Base-by-base conservation (phyloP, 805 yeast genomes). In the Yarrowia yakushimensis region DNA sequence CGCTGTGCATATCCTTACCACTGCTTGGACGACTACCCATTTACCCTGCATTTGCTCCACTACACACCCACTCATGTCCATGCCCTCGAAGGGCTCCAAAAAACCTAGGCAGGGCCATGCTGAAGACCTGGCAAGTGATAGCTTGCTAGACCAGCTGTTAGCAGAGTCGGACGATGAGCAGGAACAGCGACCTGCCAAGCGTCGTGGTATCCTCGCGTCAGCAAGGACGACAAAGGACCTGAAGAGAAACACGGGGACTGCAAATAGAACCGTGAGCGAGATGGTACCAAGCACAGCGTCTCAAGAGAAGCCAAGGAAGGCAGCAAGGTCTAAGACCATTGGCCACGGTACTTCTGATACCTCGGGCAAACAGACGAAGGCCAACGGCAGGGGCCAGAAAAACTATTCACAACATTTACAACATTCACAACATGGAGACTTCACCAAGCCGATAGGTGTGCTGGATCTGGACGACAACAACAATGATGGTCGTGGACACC, bases 11-110 rank as follows among this genome's bases (percentile, higher is more conserved):
- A 36, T 4, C 11, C 4, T 7, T 10, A 34, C 37, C 37, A n/a
- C 41, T 36, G 41, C 41, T 36, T 36, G 41, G 10, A 36, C 41
- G 22, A 36, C 23, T 17, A 23, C 22, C 41, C 55, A 20, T 28
- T 10, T 20, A 11, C 34, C 15, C 42, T 30, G 18, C 31, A 7
- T 13, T 52, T 52, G 59, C 43, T 34, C 31, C 33, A 25, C 43
- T 11, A 34, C 20, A 34, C 37, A n/a, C 20, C 37, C 37, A n/a
- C 37, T 15, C 37, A 52, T 52, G 59, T 23, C 43, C 59, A 52
- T 52, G 59, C 59, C 59, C 59, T 30, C 59, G 13, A 52, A 52
- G 59, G 59, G 59, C 59, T 25, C 31, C 39, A 52, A 34, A 34
- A 52, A 36, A 34, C 43, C 22, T 11, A 34, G 55, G 37, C 27